A percentile compares a stretch with the other conserved stretches of the same genome.
These are phyloP conservation scores for Ogataea hybrid DNA, from an alignment of 1,139 yeast species.

Conservation along the genomic window DNA sequence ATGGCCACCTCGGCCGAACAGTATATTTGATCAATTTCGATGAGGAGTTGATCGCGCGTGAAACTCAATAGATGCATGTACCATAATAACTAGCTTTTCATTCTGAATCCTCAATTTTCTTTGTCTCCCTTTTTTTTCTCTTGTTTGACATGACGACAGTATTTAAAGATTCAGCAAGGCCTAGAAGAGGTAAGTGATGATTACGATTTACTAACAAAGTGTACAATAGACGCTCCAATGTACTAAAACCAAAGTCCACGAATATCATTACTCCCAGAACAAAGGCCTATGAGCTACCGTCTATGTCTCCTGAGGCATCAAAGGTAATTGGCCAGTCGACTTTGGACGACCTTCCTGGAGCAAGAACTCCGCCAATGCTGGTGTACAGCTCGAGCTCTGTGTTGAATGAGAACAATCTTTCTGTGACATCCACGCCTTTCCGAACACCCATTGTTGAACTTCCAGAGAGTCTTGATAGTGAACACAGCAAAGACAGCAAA, in stretches of 20 bases:
- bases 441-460: constrained; percentile 5
- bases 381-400: constrained; percentile 21
- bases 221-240: constrained; percentile 4
- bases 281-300: not conserved
- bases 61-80: constrained; percentile 26
- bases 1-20: constrained; percentile 64
- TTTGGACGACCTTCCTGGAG: constrained; percentile 27
- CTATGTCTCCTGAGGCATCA: constrained; percentile 22
- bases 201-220: not conserved
- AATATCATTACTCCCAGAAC: constrained; percentile 5
- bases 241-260: constrained; percentile 12
- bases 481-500: not conserved
- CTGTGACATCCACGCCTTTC: constrained; percentile 27
- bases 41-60: constrained; percentile 56
- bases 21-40: constrained; percentile 83
- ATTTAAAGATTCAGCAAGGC: constrained; percentile 1
- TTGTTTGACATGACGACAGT: constrained; percentile 1
- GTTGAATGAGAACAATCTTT: constrained; percentile 17
- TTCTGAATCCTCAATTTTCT: constrained; percentile 3
- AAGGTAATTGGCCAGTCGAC: constrained; percentile 44
- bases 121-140: constrained; percentile 2
- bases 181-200: constrained; percentile 2
- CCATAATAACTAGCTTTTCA: not conserved
- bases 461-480: not conserved
- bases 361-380: constrained; percentile 25